Evolutionary conservation across 2,329 filamentous ascomycete genomes (phyloP), one percentile per base, ranked within the genome.

Genomic region (Xylariaceae sp.): DNA sequence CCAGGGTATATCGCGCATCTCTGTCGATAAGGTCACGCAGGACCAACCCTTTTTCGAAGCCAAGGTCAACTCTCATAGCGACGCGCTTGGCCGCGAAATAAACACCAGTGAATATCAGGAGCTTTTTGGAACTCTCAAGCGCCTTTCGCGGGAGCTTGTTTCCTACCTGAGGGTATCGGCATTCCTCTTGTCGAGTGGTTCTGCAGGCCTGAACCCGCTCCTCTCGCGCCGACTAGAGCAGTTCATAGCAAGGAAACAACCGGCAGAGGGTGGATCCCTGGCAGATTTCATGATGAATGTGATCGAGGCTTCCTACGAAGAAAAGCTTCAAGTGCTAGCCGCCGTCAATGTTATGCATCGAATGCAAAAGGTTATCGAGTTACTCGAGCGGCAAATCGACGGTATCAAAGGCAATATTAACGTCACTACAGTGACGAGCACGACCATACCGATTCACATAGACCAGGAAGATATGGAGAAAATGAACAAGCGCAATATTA

Each of bases 231-330:
- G 93, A 49, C 84, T 99, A 39, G 93, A 98, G 69, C 77, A 93
- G 50, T 95, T 92, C 74, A 96, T 99, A 62, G 83, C 87, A 28
- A 87, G 89, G 72, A 96, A 95, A 71, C 87, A 92, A 57, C 73
- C 95, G 47, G 81, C 85, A 37, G 92, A 98, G 65, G 93, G 93
- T 1, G 94, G 94, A 2, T 79, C 87, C 7, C 81, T 99, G 8
- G 94, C 95, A 6, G 95, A 99, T 73, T 98, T 98, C 72, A 97
- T 99, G 92, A 89, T 92, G 34, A 96, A 96, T 71, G 84, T 98
- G 21, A 85, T 96, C 2, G 92, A 96, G 62, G 88, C 90, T 47
- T 89, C 87, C 8, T 90, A 96, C 62, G 92, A 96, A 73, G 95
- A 99, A 71, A 97, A 96, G 74, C 81, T 99, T 51, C 86, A 90